These are phyloP conservation scores for Wolfiporia cocos DNA, from an alignment of 1,284 basidiomycete species.

Conservation along the genomic window DNA sequence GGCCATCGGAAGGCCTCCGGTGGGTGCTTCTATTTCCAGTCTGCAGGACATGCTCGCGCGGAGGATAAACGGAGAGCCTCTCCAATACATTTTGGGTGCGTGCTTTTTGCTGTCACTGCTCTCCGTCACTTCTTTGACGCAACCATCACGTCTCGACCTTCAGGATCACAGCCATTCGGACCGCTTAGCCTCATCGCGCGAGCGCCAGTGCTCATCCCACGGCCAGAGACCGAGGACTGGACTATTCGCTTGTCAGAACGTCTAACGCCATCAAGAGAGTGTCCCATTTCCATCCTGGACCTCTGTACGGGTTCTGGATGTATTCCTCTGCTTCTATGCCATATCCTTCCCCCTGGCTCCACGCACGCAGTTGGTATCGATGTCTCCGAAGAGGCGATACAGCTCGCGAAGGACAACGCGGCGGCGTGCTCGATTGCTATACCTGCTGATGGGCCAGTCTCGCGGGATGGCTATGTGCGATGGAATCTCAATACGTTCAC, in stretches of 20 bases:
- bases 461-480: background rate
- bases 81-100: conserved; percentile 89
- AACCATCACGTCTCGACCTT: too few relatives aligned
- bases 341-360: conserved; percentile 46
- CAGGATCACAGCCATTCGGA: conserved; percentile 89
- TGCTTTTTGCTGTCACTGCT: conserved; percentile 1
- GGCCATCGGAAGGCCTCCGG: conserved; percentile 18
- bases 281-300: conserved; percentile 63
- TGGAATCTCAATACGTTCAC: conserved; percentile 38
- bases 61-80: conserved; percentile 64
- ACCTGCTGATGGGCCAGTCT: conserved; percentile 5
- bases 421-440: conserved; percentile 33
- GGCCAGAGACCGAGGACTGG: conserved; percentile 90
- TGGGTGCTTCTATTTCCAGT: conserved; percentile 15
- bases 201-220: conserved; percentile 82
- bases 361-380: conserved; percentile 65
- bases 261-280: conserved; percentile 31
- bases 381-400: conserved; percentile 61
- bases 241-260: conserved; percentile 46
- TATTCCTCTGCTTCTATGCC: conserved; percentile 77
- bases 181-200: conserved; percentile 66
- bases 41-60: conserved; percentile 47
- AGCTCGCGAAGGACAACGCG: conserved; percentile 70
- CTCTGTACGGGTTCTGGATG: conserved; percentile 89
- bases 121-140: conserved; percentile 1